phyloP scores from a whole-genome alignment of 2,329 filamentous ascomycete species.

The Pyrenochaeta sp. region DNA sequence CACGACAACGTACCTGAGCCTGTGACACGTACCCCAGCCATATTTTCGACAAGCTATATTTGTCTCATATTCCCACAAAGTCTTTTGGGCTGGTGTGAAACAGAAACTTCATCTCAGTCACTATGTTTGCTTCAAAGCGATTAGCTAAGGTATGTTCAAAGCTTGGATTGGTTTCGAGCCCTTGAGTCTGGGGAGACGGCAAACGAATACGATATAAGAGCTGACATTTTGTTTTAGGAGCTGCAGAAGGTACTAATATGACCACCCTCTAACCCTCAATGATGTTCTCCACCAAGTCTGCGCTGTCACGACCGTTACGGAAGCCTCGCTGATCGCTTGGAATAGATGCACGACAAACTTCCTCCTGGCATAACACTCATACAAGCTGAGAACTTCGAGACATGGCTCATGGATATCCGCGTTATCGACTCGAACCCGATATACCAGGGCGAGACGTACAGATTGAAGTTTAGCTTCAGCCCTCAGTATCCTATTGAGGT shows the following conservation, averaged over 20 bases:
- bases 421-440: conserved; percentile 92
- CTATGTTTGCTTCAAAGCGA: conserved; percentile 61
- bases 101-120: conserved; percentile 3
- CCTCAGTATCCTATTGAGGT: conserved; percentile 83
- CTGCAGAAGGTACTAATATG: conserved; percentile 28
- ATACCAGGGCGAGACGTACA: conserved; percentile 80
- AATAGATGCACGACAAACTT: conserved; percentile 64
- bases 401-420: conserved; percentile 91
- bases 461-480: conserved; percentile 87
- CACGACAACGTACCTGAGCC: neutral
- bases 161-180: neutral
- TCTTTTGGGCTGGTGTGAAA: neutral
- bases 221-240: conserved; percentile 19
- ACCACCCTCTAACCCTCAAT: neutral
- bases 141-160: conserved; percentile 55
- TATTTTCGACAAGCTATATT: neutral
- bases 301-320: neutral
- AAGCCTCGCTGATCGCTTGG: conserved; percentile 5
- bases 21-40: neutral
- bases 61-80: neutral
- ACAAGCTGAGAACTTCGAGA: conserved; percentile 80
- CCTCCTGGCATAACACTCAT: conserved; percentile 79
- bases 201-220: neutral
- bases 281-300: too few species aligned
- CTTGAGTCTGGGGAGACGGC: neutral